Conservation (phyloP, 2,329 filamentous ascomycete genomes). For the Penicillium nordicum region DNA sequence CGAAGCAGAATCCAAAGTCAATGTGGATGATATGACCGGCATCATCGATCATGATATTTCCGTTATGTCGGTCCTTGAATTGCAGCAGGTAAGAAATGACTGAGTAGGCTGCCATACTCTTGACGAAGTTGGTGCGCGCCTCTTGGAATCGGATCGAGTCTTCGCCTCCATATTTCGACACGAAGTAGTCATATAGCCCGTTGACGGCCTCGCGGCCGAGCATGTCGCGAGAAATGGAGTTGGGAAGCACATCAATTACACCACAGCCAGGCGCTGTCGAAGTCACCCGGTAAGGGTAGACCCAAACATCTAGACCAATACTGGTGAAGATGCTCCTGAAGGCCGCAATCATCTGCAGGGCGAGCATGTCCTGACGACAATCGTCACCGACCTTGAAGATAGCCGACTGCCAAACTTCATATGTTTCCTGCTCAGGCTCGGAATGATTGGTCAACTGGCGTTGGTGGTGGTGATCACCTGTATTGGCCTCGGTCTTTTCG, state of each 20-base stretch:
- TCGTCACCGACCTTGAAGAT: constrained; percentile 99
- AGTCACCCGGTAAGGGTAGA: constrained; percentile 95
- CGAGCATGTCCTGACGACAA: constrained; percentile 93
- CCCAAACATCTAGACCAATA: constrained; percentile 92
- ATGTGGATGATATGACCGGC: constrained; percentile 97
- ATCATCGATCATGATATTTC: constrained; percentile 99
- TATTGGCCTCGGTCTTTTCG: constrained; percentile 25
- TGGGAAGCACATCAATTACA: constrained; percentile 95
- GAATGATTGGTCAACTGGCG: constrained; percentile 20
- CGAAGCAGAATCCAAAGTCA: constrained; percentile 99
- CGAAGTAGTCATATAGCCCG: constrained; percentile 95
- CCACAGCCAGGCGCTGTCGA: constrained; percentile 96
- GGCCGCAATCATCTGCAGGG: constrained; percentile 94
- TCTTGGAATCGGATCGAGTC: constrained; percentile 93
- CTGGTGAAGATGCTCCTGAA: constrained; percentile 96
- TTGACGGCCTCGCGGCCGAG: constrained; percentile 96
- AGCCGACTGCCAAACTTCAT: constrained; percentile 98
- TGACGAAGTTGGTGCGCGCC: constrained; percentile 95
- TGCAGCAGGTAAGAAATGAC: constrained; percentile 95
- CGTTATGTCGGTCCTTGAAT: constrained; percentile 99
- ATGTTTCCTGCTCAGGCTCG: constrained; percentile 51
- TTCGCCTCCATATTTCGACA: constrained; percentile 95
- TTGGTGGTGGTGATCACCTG: constrained; percentile 24
- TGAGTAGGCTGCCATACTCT: constrained; percentile 97
- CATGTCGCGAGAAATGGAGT: constrained; percentile 98